These are phyloP conservation scores for Leishmania aethiopica DNA, from an alignment of 208 protist genomes.

Conservation along the genomic window DNA sequence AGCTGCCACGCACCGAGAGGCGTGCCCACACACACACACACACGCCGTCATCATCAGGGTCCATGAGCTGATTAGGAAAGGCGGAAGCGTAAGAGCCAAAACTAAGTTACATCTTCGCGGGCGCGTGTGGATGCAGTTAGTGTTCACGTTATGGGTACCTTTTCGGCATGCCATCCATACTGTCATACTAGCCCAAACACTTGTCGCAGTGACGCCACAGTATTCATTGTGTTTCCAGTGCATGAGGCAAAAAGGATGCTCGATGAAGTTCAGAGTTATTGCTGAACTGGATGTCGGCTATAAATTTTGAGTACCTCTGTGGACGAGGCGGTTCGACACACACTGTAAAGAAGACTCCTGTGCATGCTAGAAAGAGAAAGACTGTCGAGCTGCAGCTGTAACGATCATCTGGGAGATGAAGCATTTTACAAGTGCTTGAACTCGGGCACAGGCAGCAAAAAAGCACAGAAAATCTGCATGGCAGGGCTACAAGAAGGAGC, in stretches of 20 bases:
- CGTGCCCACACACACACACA: background rate
- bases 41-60: background rate
- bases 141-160: too few relatives aligned
- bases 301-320: too few relatives aligned
- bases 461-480: background rate
- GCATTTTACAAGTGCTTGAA: background rate
- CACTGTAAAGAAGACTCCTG: background rate
- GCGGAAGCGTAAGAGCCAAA: background rate
- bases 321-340: too few relatives aligned
- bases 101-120: background rate
- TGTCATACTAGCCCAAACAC: too few relatives aligned
- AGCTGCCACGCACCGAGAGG: background rate
- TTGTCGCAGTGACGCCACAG: too few relatives aligned
- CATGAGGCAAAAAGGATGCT: too few relatives aligned
- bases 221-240: too few relatives aligned
- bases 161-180: too few relatives aligned
- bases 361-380: background rate
- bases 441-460: background rate
- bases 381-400: background rate
- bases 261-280: too few relatives aligned
- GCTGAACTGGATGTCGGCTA: too few relatives aligned
- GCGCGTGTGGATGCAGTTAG: too few relatives aligned
- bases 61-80: background rate
- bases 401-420: background rate
- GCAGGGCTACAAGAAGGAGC: background rate